Evolutionary conservation across 805 yeast genomes (phyloP).

Genomic region (Teunomyces panamensis): DNA sequence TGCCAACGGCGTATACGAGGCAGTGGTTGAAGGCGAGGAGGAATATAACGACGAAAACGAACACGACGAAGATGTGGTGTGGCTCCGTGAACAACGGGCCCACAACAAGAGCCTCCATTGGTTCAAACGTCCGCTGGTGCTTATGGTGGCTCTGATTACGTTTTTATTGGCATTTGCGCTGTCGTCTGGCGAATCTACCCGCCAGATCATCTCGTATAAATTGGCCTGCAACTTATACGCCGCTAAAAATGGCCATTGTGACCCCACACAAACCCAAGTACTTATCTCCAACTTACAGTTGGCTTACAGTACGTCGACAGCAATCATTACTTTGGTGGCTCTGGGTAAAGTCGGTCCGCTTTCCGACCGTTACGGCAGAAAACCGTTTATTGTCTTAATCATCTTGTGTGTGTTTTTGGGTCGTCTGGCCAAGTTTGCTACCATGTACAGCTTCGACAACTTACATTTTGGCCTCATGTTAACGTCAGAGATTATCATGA

Average conservation of each 20-base stretch:
- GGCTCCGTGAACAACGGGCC: constrained; percentile 49
- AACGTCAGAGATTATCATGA: constrained; percentile 41
- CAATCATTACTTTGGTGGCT: constrained; percentile 48
- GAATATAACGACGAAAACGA: constrained; percentile 27
- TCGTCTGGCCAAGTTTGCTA: constrained; percentile 17
- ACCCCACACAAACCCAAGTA: constrained; percentile 33
- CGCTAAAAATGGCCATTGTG: constrained; percentile 18
- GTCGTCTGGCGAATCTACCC: constrained; percentile 35
- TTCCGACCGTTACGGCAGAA: constrained; percentile 38
- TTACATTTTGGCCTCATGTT: constrained; percentile 40
- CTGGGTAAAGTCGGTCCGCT: constrained; percentile 49
- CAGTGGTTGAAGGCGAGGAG: constrained; percentile 36
- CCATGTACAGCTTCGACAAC: constrained; percentile 22
- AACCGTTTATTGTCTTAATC: constrained; percentile 21
- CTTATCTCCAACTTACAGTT: constrained; percentile 50
- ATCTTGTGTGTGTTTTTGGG: constrained; percentile 20
- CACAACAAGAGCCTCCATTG: constrained; percentile 46
- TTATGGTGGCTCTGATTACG: constrained; percentile 43
- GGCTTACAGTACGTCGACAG: constrained; percentile 36
- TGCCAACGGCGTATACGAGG: constrained; percentile 37
- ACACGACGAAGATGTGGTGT: constrained; percentile 41
- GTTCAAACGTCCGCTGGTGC: constrained; percentile 56
- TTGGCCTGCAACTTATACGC: constrained; percentile 19
- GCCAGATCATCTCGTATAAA: constrained; percentile 36
- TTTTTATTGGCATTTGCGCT: constrained; percentile 43